Evolutionary conservation across 1,284 basidiomycete species (phyloP).

Genomic region (Anthracocystis panici-leucophaei): DNA sequence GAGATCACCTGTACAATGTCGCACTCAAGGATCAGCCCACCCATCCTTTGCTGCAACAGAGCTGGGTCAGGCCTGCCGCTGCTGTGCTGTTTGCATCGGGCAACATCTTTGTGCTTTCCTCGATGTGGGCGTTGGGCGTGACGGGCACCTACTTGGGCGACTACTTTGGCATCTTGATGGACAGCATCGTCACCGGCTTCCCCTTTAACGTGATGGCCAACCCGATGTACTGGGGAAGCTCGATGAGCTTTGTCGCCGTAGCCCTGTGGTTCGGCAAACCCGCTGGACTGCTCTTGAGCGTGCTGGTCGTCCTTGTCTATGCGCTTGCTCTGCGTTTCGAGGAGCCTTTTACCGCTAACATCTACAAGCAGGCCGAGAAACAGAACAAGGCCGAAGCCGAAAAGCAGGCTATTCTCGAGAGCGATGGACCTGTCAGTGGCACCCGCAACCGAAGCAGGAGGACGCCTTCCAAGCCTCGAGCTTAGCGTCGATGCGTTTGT

Average conservation of each 20-base stretch:
- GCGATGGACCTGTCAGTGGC: constrained; percentile 47
- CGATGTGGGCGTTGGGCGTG: constrained; percentile 90
- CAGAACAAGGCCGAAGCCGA: constrained; percentile 47
- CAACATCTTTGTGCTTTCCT: constrained; percentile 77
- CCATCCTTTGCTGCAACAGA: constrained; percentile 73
- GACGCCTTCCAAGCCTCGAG: constrained; percentile 45
- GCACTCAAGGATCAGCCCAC: constrained; percentile 81
- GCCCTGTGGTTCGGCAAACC: constrained; percentile 68
- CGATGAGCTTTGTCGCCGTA: constrained; percentile 65
- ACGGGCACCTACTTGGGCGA: constrained; percentile 87
- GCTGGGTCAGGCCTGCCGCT: constrained; percentile 76
- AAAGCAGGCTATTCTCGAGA: constrained; percentile 36
- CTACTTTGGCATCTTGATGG: constrained; percentile 99
- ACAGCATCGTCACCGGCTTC: constrained; percentile 80
- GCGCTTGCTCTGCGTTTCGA: constrained; percentile 64
- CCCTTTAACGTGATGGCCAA: constrained; percentile 93
- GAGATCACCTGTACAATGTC: constrained; percentile 73
- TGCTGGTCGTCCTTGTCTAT: constrained; percentile 64
- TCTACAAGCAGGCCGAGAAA: constrained; percentile 64
- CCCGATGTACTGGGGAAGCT: constrained; percentile 84
- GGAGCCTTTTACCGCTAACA: constrained; percentile 66
- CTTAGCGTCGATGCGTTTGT: constrained; percentile 1
- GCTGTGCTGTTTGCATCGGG: constrained; percentile 76
- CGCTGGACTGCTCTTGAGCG: constrained; percentile 65
- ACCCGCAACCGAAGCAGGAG: constrained; percentile 48